These are phyloP conservation scores for Zygosaccharomyces gambellarensis DNA, from an alignment of 805 yeast species.

Conservation along the genomic window DNA sequence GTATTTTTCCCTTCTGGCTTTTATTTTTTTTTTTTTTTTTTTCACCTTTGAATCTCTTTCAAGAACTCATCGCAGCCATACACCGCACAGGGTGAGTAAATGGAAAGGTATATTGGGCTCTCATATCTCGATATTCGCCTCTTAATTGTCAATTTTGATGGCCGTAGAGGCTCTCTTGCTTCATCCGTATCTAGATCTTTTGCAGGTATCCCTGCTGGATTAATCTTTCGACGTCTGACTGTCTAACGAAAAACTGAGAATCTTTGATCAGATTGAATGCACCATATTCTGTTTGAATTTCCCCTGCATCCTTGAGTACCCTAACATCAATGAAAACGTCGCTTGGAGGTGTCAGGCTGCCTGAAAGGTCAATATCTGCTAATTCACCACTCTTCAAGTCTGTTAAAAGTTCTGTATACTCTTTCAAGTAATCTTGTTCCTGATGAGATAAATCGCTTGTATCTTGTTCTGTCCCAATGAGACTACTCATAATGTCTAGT, in stretches of 20 bases:
- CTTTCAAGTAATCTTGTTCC: slow-evolving; percentile 73
- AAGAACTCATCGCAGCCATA: slow-evolving; percentile 2
- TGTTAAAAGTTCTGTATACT: slow-evolving; percentile 64
- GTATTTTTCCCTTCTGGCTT: not conserved
- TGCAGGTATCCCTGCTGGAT: slow-evolving; percentile 92
- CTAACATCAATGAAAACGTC: slow-evolving; percentile 92
- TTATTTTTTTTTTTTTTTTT: not conserved
- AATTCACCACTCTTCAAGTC: slow-evolving; percentile 69
- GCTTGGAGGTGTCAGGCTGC: slow-evolving; percentile 84
- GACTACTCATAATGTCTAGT: slow-evolving; percentile 33
- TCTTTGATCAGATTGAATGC: slow-evolving; percentile 89
- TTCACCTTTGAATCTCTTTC: not conserved
- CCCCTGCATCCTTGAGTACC: slow-evolving; percentile 91
- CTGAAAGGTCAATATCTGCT: slow-evolving; percentile 81
- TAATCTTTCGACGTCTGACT: slow-evolving; percentile 87
- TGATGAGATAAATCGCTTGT: slow-evolving; percentile 59
- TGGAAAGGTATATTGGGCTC: not conserved
- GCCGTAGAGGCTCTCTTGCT: not conserved
- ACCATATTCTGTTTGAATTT: slow-evolving; percentile 95
- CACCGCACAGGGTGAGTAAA: not conserved
- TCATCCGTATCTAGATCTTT: slow-evolving; percentile 42
- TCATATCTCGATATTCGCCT: not conserved
- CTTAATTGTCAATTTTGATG: not conserved
- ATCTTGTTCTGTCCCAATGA: slow-evolving; percentile 27
- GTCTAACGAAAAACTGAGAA: slow-evolving; percentile 90